Base-by-base conservation (phyloP, 768 basidiomycete species). In the Pulveroboletus sp. region DNA sequence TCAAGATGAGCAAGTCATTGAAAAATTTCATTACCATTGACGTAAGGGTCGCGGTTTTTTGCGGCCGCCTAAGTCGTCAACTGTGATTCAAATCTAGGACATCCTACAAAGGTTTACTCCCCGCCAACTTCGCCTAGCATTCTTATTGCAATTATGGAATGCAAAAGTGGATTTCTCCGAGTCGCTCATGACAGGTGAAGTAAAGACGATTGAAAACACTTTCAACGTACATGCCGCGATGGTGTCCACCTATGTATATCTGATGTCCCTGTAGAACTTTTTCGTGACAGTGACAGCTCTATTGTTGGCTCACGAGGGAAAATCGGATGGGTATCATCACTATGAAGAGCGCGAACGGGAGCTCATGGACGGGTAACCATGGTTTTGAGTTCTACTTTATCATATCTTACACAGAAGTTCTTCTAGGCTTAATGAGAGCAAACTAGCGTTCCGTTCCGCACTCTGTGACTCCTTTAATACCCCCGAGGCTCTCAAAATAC, bases 21-120 rank as follows among this genome's bases (percentile, higher is more conserved):
- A 99, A 99, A 69, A 99, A 99, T 65, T 99, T 98, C 66, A 96
- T 98, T 60, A 97, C 96, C 7, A 96, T 99, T 50, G 85, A 89
- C 60, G 89, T 89, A 62, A 66, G 85, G 61, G 36, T 8, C 14
- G 10, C n/a, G 27, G 21, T 28, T 42, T 48, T 39, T 43, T 21
- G 21, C 21, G 21, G 43, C 30, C 15, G n/a, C 7, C 39, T 35
- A 9, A 51, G 27, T 36, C 21, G 41, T 30, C 24, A 62, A 37
- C 10, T 31, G 36, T n/a, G 15, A 37, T 47, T 43, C 45, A 33
- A 31, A 46, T 56, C 32, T 64, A 94, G 90, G 93, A 96, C 71
- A 91, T 94, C 28, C 69, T 99, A 14, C 73, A 82, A 62, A 84
- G 77, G 65, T 87, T 89, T 65, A 79, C 89, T 0, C 80, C 96